Evolutionary conservation across 257 asterid species (phyloP).

Genomic region (Solanum etuberosum): DNA sequence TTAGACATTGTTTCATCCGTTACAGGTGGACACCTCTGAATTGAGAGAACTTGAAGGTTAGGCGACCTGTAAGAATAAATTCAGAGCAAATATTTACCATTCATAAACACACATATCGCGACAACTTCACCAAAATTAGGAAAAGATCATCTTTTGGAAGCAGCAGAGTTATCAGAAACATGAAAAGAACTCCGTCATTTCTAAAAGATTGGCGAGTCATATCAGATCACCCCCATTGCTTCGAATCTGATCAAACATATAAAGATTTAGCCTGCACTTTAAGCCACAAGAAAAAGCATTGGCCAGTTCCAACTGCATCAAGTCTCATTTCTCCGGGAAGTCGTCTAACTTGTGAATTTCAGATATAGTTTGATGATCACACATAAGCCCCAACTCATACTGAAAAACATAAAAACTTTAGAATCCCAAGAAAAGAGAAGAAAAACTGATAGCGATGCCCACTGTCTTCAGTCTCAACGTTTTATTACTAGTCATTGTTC

Average conservation of each 20-base stretch:
- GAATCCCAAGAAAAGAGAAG: background rate
- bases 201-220: background rate
- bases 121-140: background rate
- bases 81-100: background rate
- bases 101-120: background rate
- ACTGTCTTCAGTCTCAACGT: background rate
- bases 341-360: background rate
- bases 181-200: background rate
- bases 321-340: background rate
- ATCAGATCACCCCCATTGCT: background rate
- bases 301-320: background rate
- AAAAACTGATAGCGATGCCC: background rate
- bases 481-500: background rate
- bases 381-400: background rate
- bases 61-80: conserved; percentile 46
- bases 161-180: background rate
- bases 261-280: background rate
- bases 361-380: background rate
- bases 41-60: conserved; percentile 60
- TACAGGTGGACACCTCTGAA: conserved; percentile 61
- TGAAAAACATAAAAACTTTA: background rate
- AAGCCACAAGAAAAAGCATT: background rate
- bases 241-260: background rate
- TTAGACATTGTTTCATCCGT: conserved; percentile 42
- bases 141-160: background rate